Conservation (phyloP, 1,139 yeast genomes). For the Saccharomyces hybrid region DNA sequence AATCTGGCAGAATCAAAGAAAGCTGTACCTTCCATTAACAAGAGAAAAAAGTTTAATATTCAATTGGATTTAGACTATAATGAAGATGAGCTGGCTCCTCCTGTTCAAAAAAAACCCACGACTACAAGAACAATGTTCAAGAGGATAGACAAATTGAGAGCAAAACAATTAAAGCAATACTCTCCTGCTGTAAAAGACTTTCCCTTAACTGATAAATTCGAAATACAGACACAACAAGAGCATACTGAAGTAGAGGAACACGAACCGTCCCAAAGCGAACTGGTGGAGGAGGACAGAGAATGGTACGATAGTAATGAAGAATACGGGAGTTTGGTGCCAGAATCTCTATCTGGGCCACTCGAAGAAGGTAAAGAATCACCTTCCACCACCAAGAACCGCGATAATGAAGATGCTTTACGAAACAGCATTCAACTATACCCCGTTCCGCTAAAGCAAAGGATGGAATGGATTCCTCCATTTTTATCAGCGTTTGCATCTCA, state of each 20-base stretch:
- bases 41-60: background rate
- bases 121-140: background rate
- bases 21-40: background rate
- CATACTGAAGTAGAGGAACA: constrained; percentile 10
- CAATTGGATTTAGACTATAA: constrained; percentile 1
- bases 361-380: background rate
- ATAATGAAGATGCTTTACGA: constrained; percentile 7
- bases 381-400: background rate
- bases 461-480: constrained; percentile 24
- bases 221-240: constrained; percentile 2
- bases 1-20: background rate
- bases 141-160: background rate
- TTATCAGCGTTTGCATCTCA: constrained; percentile 13
- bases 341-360: constrained; percentile 7
- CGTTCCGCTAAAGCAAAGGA: constrained; percentile 20
- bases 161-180: background rate
- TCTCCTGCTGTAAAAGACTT: background rate
- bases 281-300: constrained; percentile 20
- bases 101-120: constrained; percentile 12
- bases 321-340: constrained; percentile 16
- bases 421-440: constrained; percentile 20
- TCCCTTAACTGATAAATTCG: background rate
- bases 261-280: constrained; percentile 5
- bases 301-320: constrained; percentile 31
- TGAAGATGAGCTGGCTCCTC: constrained; percentile 10